Evolutionary conservation across 2,329 filamentous ascomycete species (phyloP), one percentile per base, ranked within the genome.

Genomic region (Alternaria postmessia): DNA sequence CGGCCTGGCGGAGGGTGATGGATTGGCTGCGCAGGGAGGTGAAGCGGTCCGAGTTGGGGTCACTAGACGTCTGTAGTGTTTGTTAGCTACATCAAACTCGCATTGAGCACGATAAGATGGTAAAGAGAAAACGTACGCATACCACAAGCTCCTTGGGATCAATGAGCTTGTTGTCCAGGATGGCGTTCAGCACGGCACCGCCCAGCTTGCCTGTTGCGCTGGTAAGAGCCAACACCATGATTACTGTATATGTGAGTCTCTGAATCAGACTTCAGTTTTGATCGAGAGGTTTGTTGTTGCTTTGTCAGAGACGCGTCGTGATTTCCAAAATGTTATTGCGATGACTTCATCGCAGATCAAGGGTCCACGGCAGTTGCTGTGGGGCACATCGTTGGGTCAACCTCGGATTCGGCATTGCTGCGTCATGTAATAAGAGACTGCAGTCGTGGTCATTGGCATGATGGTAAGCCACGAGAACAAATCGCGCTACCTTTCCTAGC

Each of bases 171-270:
- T 81, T 73, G 7, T 78, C 67, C n/a, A 83, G 75, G 22, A 83
- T 74, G 38, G 80, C 75, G 26, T 67, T 68, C 24, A 83, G 72
- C 18, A 81, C 81, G 11, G 80, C 80, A 43, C 75, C 75, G 57
- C 81, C 81, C 8, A 83, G 75, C 61, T 82, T 83, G 51, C 81
- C 81, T 16, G 80, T 81, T 51, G 81, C 79, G 51, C 80, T 80
- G 47, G 79, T 79, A 53, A 83, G 78, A 22, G 78, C 79, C 48
- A 82, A 48, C 65, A 72, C 74, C 69, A 20, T 36, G 47, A 26
- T 18, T n/a, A 1, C n/a, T 4, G 14, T 18, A 30, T 28, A 7
- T 12, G 16, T 46, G 8, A 6, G 7, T 11, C 4, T 30, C 16
- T 14, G 7, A 6, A 16, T 5, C 6, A 22, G 4, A 34, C 18